Evolutionary conservation across 2,329 filamentous ascomycete species (phyloP).

Genomic region (Penicillium sp.): DNA sequence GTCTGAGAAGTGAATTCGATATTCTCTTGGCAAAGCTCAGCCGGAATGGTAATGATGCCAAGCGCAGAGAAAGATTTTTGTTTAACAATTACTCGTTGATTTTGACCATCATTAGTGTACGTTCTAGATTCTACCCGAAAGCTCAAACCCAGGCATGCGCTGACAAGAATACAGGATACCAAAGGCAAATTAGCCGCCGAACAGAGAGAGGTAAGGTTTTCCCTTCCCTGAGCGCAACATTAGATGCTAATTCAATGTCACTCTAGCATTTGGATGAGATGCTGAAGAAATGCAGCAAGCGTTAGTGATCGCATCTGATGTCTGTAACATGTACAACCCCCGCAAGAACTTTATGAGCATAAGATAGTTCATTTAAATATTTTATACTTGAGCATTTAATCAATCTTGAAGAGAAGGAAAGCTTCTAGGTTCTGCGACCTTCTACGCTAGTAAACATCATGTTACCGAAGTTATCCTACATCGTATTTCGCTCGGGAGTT

Average conservation of each 20-base stretch:
- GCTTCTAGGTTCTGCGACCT: not conserved
- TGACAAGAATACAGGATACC: slow-evolving; percentile 44
- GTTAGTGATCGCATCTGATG: slow-evolving; percentile 25
- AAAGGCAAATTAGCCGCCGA: slow-evolving; percentile 62
- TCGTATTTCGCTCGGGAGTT: not conserved
- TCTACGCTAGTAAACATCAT: not conserved
- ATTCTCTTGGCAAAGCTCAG: slow-evolving; percentile 77
- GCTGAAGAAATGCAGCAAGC: slow-evolving; percentile 42
- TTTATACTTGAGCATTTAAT: slow-evolving; percentile 11
- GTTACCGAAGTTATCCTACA: not conserved
- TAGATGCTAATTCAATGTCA: not conserved
- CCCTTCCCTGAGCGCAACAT: not conserved
- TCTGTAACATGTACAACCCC: slow-evolving; percentile 15
- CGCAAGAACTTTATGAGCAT: slow-evolving; percentile 3
- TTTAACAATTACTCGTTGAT: slow-evolving; percentile 96
- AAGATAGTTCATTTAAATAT: not conserved
- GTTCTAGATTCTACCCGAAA: slow-evolving; percentile 24
- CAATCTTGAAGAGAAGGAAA: not conserved
- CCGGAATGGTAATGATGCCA: slow-evolving; percentile 73
- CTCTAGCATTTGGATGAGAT: slow-evolving; percentile 44
- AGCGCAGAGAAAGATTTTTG: slow-evolving; percentile 83
- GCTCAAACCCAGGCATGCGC: not conserved
- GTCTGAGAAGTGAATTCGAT: slow-evolving; percentile 81
- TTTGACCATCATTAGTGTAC: slow-evolving; percentile 82
- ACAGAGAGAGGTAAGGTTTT: slow-evolving; percentile 60